Conservation (phyloP, 148 eudicot species). For the Silene uniflora region DNA sequence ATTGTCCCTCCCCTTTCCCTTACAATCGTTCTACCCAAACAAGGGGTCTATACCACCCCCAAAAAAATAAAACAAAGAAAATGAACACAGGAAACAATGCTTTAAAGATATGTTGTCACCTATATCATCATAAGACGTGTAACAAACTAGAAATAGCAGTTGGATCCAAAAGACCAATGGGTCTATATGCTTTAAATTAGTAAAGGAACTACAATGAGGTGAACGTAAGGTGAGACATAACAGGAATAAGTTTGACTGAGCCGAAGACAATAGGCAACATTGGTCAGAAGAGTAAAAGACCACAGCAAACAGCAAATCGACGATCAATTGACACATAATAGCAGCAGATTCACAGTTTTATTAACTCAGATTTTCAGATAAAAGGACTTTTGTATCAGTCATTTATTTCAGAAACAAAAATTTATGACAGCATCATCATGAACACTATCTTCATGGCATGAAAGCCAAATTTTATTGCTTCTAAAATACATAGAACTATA, state of each 20-base stretch:
- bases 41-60: too few relatives aligned
- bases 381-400: not conserved
- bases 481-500: not conserved
- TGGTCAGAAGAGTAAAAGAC: not conserved
- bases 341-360: not conserved
- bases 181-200: not conserved
- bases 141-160: too few relatives aligned
- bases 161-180: too few relatives aligned
- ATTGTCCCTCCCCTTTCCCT: too few relatives aligned
- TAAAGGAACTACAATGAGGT: not conserved
- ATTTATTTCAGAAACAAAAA: not conserved
- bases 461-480: not conserved
- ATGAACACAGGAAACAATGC: too few relatives aligned
- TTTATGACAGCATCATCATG: slow-evolving; percentile 3
- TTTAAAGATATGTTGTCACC: not conserved
- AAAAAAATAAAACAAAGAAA: too few relatives aligned
- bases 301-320: not conserved
- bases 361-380: not conserved
- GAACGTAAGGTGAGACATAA: not conserved
- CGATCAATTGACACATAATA: not conserved
- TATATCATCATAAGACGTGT: not conserved
- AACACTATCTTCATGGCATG: not conserved
- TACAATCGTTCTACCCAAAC: too few relatives aligned
- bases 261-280: not conserved
- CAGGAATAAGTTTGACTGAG: not conserved